Evolutionary conservation across 106 monocot species (phyloP), one percentile per base, ranked within the genome.

Genomic region (Dactylorhiza incarnata): DNA sequence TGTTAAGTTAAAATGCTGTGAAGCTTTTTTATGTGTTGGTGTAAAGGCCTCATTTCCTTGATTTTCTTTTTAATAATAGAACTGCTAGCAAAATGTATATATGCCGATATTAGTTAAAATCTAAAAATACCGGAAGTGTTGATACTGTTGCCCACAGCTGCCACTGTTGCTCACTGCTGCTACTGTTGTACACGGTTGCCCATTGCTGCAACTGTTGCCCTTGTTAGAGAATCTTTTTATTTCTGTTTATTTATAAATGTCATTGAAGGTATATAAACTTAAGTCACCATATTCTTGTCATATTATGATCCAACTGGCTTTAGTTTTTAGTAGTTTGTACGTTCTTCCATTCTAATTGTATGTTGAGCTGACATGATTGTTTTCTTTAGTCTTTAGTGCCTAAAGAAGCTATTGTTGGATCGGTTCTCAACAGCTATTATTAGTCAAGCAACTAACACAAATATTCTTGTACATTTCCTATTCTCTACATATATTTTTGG

Each of bases 191-290:
- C 37, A 37, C 1, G 4, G 2, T 69, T 69, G 10, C 69, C 15
- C 43, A 1, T 6, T 69, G 17, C 15, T 69, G 52, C 43, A 68
- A 63, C 5, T 69, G n/a, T 45, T 45, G 16, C 69, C 45, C 45
- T 69, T 45, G 7, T 46, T 69, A 45, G 43, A 17, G 69, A 69
- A 7, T 45, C 45, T 69, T 68, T 37, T 11, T 2, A 4, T 15
- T 43, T 68, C 9, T 68, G 44, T 44, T 68, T 44, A 68, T 45
- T 7, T 46, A n/a, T 0, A 69, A 69, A 46, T 69, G 17, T 69
- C 17, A n/a, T 69, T 69, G 69, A 69, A n/a, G 10, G 45, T 69
- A n/a, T 16, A 46, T 69, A 17, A 46, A 69, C 59, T 69, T 46
- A 17, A 6, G n/a, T 45, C 69, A n/a, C 69, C 2, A 66, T 66